Evolutionary conservation across 495 filamentous ascomycete genomes (phyloP), one percentile per base, ranked within the genome.

Genomic region (Hyaloscypha bicolor): DNA sequence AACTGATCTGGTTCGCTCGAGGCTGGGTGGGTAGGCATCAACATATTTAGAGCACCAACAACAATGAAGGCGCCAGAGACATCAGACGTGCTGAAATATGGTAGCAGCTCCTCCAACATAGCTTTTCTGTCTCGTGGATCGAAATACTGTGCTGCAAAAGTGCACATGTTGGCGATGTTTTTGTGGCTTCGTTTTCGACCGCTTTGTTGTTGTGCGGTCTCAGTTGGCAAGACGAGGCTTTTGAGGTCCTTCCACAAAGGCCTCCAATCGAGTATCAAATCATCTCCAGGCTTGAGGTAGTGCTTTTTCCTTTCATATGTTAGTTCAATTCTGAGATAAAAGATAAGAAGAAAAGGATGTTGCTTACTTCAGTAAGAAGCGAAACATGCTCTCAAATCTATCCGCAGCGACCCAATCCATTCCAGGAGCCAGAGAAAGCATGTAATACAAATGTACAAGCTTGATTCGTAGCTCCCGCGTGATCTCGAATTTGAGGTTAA

Each of bases 351-450:
- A 22, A 32, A 32, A 32, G 48, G 30, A 9, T 21, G 5, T 16
- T 21, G 30, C 45, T 82, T 79, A 94, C 94, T 95, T 95, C 52
- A 92, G 94, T 69, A 99, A 80, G 19, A 91, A 86, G 78, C 97
- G 93, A 71, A 97, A 95, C 93, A 97, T 97, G 85, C 90, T 95
- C 12, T 93, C 86, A 76, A 99, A 99, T 64, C 95, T 84, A 79
- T 99, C 96, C 16, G 93, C 83, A 29, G 93, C 90, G 68, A 80
- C 81, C 56, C 83, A 83, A 73, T 98, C 96, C 60, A 99, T 81
- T 5, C 96, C 95, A 1, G 94, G 94, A 35, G 95, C 93, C 55
- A 99, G 84, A 6, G 92, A 84, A 37, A 99, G 88, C 80, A 97
- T 93, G 80, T 96, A 99, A 78, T 97, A 99, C 22, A 99, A 81